Base-by-base conservation (phyloP, 495 filamentous ascomycete genomes). In the Acidomyces sp. region DNA sequence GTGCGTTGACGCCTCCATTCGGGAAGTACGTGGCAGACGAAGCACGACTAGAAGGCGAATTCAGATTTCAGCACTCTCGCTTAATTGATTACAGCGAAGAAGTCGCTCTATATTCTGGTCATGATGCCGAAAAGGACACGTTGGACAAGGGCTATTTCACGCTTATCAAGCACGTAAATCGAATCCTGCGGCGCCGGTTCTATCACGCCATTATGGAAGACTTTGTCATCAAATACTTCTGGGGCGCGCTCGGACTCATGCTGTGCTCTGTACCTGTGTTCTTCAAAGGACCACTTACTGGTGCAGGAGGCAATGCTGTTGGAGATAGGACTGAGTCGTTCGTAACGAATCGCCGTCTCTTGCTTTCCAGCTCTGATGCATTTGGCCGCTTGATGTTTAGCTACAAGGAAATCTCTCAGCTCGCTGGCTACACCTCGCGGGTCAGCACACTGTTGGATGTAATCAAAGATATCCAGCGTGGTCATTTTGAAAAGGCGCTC, bases 171-270 rank as follows among this genome's bases (percentile, higher is more conserved):
- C 92, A 96, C 62, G 87, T 96, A 55, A 97, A 97, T 56, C 85
- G 90, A 53, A 93, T 95, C 50, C 62, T 97, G 28, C 70, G 86
- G 24, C 66, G 84, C 42, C 71, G 90, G 20, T 78, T 97, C 50
- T 96, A 94, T 56, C 85, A 97, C 54, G 86, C 85, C 10, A 78
- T 97, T 46, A 95, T 96, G 90, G 92, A 97, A 56, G 90, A 97
- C 57, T 97, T 93, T 62, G 82, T 96, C 11, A 88, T 96, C 53
- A 97, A 97, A 62, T 97, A 97, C 55, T 90, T 94, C 65, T 97
- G 90, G 90, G 92, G 92, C 37, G 90, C 90, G 3, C 51, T 97
- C 33, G 90, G 90, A 4, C 70, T 96, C 51, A 61, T 92, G 46
- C 77, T 97, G n/a, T 96, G 92, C 65, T 88, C 85, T 55, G 75